Percentiles rank a stretch among this genome's conserved stretches.
phyloP scores from a whole-genome alignment of 768 basidiomycete genomes.

The Flagelloscypha sp. region DNA sequence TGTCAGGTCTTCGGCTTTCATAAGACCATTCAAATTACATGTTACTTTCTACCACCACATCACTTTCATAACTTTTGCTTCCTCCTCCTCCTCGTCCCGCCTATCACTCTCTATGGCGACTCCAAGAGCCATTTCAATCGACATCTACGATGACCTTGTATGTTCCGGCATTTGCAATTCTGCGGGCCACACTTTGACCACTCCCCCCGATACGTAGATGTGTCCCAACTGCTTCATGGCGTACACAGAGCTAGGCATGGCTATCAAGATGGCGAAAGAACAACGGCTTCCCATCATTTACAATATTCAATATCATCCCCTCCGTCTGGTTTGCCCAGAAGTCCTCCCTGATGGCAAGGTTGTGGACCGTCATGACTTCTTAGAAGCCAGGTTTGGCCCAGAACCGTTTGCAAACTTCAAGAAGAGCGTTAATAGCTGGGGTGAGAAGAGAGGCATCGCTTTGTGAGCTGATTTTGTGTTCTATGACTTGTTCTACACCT shows the following conservation, averaged over 20 bases:
- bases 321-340: constrained; percentile 34
- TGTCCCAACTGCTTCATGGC: constrained; percentile 47
- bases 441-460: constrained; percentile 46
- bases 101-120: too few species aligned
- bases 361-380: constrained; percentile 33
- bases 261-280: constrained; percentile 40
- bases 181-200: too few species aligned
- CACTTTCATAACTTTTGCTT: too few species aligned
- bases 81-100: too few species aligned
- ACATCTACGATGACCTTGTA: too few species aligned
- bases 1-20: too few species aligned
- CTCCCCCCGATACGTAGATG: constrained; percentile 31
- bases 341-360: constrained; percentile 29
- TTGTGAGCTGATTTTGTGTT: constrained; percentile 47
- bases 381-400: constrained; percentile 41
- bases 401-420: constrained; percentile 36
- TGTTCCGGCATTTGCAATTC: too few species aligned
- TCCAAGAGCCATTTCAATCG: too few species aligned
- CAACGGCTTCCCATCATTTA: constrained; percentile 40
- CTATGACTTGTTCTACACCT: not conserved
- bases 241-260: constrained; percentile 44
- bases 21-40: too few species aligned
- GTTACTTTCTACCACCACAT: too few species aligned
- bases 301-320: constrained; percentile 46
- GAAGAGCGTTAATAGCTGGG: constrained; percentile 40